phyloP scores from a whole-genome alignment of 139 green algal species.

The Ulvella scutata region DNA sequence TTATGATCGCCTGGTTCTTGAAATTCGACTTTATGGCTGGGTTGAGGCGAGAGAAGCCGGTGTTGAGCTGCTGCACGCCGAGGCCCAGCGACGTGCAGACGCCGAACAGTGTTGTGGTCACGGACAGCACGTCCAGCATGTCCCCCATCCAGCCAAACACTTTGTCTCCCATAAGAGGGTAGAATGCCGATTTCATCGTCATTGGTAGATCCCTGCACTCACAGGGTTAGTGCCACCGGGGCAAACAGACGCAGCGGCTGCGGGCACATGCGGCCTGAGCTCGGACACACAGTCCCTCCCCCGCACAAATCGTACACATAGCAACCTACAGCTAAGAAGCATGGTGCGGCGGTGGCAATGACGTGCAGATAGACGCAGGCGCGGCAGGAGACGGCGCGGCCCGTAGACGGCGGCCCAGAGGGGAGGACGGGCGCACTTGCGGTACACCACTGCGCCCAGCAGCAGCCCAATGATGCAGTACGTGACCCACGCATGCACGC shows the following conservation, averaged over 20 bases:
- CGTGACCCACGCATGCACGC: constrained; percentile 13
- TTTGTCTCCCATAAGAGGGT: constrained; percentile 17
- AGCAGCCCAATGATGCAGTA: constrained; percentile 12
- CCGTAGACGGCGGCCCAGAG: no score
- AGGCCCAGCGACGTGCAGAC: constrained; percentile 23
- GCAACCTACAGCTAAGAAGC: no score
- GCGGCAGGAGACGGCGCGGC: no score
- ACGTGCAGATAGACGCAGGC: no score
- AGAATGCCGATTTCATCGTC: constrained; percentile 14
- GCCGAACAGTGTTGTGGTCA: constrained; percentile 7
- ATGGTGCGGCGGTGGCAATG: no score
- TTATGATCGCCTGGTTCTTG: constrained; percentile 9
- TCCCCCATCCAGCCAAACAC: constrained; percentile 17
- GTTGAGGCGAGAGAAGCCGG: constrained; percentile 4
- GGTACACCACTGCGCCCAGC: background rate
- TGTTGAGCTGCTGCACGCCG: constrained; percentile 11
- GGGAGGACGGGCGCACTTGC: background rate
- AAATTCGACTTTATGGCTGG: background rate
- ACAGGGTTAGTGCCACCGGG: background rate
- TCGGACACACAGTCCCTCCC: no score
- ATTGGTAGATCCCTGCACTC: constrained; percentile 6
- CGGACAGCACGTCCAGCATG: constrained; percentile 14
- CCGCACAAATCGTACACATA: no score
- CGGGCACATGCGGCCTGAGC: no score
- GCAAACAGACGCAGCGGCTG: no score